A percentile compares a stretch with the other conserved stretches of the same genome.
These are phyloP conservation scores for Pseudocohnilembus persalinus DNA, from an alignment of 169 alveolate genomes.

Conservation along the genomic window DNA sequence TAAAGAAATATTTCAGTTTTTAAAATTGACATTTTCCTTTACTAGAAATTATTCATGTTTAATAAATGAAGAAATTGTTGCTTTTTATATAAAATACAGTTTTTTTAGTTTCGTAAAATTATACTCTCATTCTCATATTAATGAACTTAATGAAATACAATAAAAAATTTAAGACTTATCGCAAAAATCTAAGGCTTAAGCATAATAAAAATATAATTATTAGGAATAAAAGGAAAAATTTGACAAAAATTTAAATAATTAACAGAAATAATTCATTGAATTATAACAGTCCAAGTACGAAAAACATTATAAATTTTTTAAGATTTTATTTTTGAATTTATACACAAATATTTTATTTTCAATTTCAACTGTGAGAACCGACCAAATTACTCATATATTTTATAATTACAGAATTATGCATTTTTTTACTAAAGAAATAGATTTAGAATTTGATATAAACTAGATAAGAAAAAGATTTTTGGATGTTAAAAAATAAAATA, in stretches of 20 bases:
- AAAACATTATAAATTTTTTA: conserved; percentile 12
- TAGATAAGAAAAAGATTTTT: conserved; percentile 42
- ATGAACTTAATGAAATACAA: conserved; percentile 42
- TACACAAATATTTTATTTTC: conserved; percentile 77
- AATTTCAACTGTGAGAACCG: conserved; percentile 78
- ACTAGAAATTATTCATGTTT: conserved; percentile 14
- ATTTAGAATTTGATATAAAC: conserved; percentile 81
- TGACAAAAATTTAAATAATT: conserved; percentile 6
- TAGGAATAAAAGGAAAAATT: conserved; percentile 17
- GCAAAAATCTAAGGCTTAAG: conserved; percentile 1
- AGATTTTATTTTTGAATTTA: conserved; percentile 63
- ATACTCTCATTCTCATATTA: conserved; percentile 33
- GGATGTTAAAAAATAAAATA: conserved; percentile 17
- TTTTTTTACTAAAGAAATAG: conserved; percentile 80
- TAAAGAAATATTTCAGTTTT: conserved; percentile 24
- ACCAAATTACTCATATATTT: conserved; percentile 78
- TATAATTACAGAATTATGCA: conserved; percentile 79
- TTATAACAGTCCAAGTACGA: neutral
- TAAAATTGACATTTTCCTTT: conserved; percentile 27
- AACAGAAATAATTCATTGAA: neutral
- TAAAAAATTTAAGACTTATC: conserved; percentile 23
- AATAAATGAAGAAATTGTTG: conserved; percentile 28
- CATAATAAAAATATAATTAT: conserved; percentile 11
- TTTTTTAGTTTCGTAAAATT: conserved; percentile 38
- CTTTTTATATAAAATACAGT: conserved; percentile 35